phyloP scores from a whole-genome alignment of 352 stramenopile genomes.

The Thraustotheca clavata region DNA sequence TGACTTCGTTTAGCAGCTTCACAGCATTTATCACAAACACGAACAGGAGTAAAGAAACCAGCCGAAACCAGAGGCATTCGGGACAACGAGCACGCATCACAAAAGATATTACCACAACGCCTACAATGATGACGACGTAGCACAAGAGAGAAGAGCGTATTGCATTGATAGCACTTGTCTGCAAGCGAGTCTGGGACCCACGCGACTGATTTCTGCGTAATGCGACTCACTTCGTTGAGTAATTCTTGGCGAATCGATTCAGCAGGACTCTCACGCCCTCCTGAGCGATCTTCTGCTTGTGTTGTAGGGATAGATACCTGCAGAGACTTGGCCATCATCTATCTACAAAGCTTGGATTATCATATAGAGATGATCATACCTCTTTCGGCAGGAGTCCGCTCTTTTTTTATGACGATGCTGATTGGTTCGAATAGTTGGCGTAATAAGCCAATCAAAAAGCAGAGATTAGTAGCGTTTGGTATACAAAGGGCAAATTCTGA shows the following conservation, averaged over 20 bases:
- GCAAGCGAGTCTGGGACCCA: slow-evolving; percentile 81
- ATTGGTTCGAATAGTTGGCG: too few species aligned
- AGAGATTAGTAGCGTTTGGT: too few species aligned
- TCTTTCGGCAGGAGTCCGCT: too few species aligned
- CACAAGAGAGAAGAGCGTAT: slow-evolving; percentile 54
- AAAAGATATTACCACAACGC: slow-evolving; percentile 85
- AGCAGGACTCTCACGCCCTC: neutral
- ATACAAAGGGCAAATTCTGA: too few species aligned
- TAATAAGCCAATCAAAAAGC: too few species aligned
- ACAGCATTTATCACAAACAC: slow-evolving; percentile 75
- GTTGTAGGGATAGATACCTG: neutral
- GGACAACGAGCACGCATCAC: slow-evolving; percentile 72
- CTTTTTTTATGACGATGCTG: too few species aligned
- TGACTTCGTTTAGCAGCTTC: slow-evolving; percentile 61
- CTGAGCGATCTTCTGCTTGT: neutral
- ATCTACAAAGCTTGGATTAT: too few species aligned
- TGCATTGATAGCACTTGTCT: slow-evolving; percentile 66
- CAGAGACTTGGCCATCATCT: neutral
- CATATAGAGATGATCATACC: too few species aligned
- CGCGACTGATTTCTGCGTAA: slow-evolving; percentile 29
- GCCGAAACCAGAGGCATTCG: slow-evolving; percentile 67
- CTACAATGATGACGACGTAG: slow-evolving; percentile 82
- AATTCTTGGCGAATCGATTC: neutral
- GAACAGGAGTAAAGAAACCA: slow-evolving; percentile 57
- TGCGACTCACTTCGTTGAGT: slow-evolving; percentile 2